These are phyloP conservation scores for Circinella umbellata DNA, from an alignment of 371 early-diverging fungal genomes.

Conservation along the genomic window DNA sequence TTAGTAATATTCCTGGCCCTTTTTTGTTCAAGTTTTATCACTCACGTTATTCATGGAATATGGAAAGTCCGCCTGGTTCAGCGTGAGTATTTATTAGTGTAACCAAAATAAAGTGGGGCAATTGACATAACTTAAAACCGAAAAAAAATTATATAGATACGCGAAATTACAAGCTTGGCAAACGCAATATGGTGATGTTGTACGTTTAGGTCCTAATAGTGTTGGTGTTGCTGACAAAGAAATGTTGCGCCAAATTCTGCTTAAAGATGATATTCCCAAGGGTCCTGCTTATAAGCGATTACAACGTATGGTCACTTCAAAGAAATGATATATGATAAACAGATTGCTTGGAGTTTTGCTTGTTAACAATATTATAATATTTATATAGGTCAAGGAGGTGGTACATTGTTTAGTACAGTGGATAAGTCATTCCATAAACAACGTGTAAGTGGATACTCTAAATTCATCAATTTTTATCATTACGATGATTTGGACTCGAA, in stretches of 20 bases:
- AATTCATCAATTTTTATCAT: no score
- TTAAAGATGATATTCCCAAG: slow-evolving; percentile 24
- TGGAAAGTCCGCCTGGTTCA: slow-evolving; percentile 31
- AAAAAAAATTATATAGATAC: slow-evolving; percentile 10
- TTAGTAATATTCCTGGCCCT: slow-evolving; percentile 37
- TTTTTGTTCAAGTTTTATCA: slow-evolving; percentile 25
- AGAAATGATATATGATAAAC: neutral
- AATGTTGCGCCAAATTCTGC: slow-evolving; percentile 33
- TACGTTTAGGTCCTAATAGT: slow-evolving; percentile 19
- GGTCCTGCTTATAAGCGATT: slow-evolving; percentile 14
- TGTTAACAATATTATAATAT: neutral
- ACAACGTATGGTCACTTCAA: neutral
- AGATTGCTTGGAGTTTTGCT: neutral
- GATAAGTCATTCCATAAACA: slow-evolving; percentile 37
- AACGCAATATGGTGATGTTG: slow-evolving; percentile 29
- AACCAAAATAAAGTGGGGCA: neutral
- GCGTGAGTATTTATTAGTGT: slow-evolving; percentile 15
- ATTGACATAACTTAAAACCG: neutral
- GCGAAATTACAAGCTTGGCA: slow-evolving; percentile 15
- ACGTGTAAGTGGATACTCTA: slow-evolving; percentile 22
- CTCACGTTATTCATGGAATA: slow-evolving; percentile 11
- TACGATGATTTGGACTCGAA: no score
- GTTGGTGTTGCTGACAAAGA: slow-evolving; percentile 29
- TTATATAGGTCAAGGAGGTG: slow-evolving; percentile 12
- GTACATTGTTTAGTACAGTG: slow-evolving; percentile 32